phyloP scores from a whole-genome alignment of 164 flowering plant species.

The Buxus sempervirens region DNA sequence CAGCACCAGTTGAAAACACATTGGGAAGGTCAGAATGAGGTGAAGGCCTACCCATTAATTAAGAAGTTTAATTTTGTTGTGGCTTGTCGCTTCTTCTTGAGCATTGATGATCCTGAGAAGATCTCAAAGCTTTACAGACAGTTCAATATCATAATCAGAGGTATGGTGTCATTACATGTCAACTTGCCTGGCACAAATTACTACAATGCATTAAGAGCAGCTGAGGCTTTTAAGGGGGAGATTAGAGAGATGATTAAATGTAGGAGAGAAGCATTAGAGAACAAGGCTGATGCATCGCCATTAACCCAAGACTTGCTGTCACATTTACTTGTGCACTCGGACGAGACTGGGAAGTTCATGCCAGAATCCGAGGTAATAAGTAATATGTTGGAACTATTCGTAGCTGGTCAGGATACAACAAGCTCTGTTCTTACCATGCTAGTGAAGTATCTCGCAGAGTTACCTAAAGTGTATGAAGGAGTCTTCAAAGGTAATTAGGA shows the following conservation, averaged over 20 bases:
- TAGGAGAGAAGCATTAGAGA: background rate
- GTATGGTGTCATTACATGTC: constrained; percentile 8
- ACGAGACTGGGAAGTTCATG: constrained; percentile 11
- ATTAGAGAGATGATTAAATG: constrained; percentile 3
- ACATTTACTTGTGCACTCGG: constrained; percentile 3
- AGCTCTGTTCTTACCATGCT: constrained; percentile 8
- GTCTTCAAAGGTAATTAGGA: constrained; percentile 11
- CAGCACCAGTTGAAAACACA: constrained; percentile 11
- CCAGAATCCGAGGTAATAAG: constrained; percentile 2
- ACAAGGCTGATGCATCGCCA: background rate
- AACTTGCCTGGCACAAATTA: constrained; percentile 16
- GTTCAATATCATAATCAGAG: background rate
- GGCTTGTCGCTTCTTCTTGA: constrained; percentile 12
- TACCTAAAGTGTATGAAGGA: constrained; percentile 10
- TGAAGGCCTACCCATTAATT: constrained; percentile 18
- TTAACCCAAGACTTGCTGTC: constrained; percentile 7
- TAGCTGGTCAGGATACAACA: constrained; percentile 15
- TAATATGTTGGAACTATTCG: constrained; percentile 11
- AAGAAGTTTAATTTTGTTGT: constrained; percentile 23
- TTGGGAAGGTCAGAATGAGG: constrained; percentile 15
- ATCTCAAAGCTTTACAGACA: background rate
- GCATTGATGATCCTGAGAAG: constrained; percentile 9
- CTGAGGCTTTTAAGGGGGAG: constrained; percentile 1
- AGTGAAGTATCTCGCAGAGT: constrained; percentile 11
- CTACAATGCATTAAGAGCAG: constrained; percentile 7